A percentile compares a stretch with the other conserved stretches of the same genome.
These are phyloP conservation scores for Monilinia vaccinii-corymbosi DNA, from an alignment of 2,329 filamentous ascomycete species.

Conservation along the genomic window DNA sequence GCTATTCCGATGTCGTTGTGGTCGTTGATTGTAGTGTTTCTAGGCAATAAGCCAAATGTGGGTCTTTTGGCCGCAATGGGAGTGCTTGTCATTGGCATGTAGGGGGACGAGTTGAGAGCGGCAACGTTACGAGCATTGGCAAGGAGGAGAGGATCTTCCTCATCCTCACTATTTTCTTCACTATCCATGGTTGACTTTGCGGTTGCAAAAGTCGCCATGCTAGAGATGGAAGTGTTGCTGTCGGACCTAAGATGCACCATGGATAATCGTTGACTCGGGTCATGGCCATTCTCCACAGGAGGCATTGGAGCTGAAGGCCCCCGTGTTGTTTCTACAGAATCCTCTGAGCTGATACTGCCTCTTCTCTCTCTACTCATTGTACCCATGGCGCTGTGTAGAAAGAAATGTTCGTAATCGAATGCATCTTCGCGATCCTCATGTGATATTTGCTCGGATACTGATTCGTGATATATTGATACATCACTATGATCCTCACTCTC, in stretches of 20 bases:
- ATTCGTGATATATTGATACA: conserved; percentile 55
- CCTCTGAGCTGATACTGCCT: conserved; percentile 49
- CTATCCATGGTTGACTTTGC: conserved; percentile 43
- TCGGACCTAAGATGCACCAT: conserved; percentile 39
- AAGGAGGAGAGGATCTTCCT: conserved; percentile 23
- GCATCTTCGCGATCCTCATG: conserved; percentile 93
- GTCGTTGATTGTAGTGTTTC: conserved; percentile 10
- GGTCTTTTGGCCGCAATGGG: conserved; percentile 20
- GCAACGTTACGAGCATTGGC: neutral
- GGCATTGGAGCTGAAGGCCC: conserved; percentile 28
- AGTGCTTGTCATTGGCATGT: conserved; percentile 10
- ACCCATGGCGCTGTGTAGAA: conserved; percentile 85
- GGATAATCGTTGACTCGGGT: conserved; percentile 16
- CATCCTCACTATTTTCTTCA: conserved; percentile 32
- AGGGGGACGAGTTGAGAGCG: neutral
- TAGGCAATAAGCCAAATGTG: conserved; percentile 23
- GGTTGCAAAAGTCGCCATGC: conserved; percentile 53
- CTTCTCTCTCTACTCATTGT: conserved; percentile 50
- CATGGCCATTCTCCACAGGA: neutral
- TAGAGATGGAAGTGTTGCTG: conserved; percentile 52
- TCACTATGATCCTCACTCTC: conserved; percentile 51
- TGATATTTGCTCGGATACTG: conserved; percentile 51
- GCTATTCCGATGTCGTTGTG: conserved; percentile 9
- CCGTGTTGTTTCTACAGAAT: conserved; percentile 52
- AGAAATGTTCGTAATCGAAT: conserved; percentile 95